Percentiles rank a stretch among this genome's conserved stretches.
phyloP scores from a whole-genome alignment of 305 asterid genomes.

The Petunia hybrid region DNA sequence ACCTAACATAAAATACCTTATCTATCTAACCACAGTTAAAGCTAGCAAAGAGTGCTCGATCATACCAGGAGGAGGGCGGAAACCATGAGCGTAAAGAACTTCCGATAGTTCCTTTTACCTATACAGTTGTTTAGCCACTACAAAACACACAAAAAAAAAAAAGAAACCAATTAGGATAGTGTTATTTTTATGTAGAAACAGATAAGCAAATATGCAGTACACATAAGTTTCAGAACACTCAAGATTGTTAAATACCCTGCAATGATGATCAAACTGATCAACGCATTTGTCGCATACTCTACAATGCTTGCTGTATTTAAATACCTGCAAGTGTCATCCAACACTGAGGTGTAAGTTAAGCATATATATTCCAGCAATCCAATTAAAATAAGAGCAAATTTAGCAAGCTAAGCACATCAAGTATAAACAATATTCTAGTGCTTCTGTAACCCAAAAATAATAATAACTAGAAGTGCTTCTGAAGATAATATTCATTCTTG shows the following conservation, averaged over 20 bases:
- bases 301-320: slow-evolving; percentile 97
- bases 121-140: slow-evolving; percentile 99
- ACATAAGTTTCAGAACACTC: neutral
- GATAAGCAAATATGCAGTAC: neutral
- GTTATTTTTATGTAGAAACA: neutral
- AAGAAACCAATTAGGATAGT: slow-evolving; percentile 33
- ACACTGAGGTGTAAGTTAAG: neutral
- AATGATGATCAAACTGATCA: slow-evolving; percentile 94
- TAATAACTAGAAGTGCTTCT: neutral
- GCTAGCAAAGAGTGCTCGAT: slow-evolving; percentile 40
- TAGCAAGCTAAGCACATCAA: neutral
- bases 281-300: slow-evolving; percentile 99
- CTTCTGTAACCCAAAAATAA: neutral
- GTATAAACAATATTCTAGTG: neutral
- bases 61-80: slow-evolving; percentile 96
- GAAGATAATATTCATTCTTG: neutral
- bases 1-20: neutral
- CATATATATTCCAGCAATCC: slow-evolving; percentile 3
- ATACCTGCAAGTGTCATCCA: slow-evolving; percentile 64
- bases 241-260: slow-evolving; percentile 71
- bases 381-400: neutral
- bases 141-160: too few species aligned
- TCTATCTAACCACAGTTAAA: neutral
- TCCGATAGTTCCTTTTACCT: slow-evolving; percentile 90
- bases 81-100: slow-evolving; percentile 93